A percentile compares a stretch with the other conserved stretches of the same genome.
phyloP scores from a whole-genome alignment of 1,284 basidiomycete species.

The Lignosus rhinocerotis region DNA sequence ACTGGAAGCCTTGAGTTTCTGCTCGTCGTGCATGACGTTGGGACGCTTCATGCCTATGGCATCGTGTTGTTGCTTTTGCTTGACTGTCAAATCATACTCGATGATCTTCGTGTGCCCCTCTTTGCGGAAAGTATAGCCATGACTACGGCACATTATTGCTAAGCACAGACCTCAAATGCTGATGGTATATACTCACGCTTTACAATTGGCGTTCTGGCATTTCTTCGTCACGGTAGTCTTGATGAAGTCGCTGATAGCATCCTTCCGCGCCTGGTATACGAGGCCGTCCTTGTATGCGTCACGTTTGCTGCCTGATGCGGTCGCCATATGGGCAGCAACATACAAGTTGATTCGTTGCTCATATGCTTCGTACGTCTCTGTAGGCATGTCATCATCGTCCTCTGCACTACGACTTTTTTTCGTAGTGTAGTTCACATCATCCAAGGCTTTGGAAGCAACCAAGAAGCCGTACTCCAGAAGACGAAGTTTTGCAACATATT shows the following conservation, averaged over 20 bases:
- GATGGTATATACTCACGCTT: slow-evolving; percentile 61
- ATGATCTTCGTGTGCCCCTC: slow-evolving; percentile 95
- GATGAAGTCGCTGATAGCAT: slow-evolving; percentile 82
- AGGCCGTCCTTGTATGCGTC: slow-evolving; percentile 89
- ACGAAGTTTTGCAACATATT: slow-evolving; percentile 86
- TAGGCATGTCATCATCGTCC: slow-evolving; percentile 46
- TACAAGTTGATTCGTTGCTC: slow-evolving; percentile 73
- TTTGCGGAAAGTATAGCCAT: slow-evolving; percentile 86
- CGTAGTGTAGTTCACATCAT: slow-evolving; percentile 51
- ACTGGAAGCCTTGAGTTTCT: slow-evolving; percentile 36
- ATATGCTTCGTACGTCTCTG: slow-evolving; percentile 62
- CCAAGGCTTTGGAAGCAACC: slow-evolving; percentile 78
- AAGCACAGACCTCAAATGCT: neutral
- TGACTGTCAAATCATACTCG: slow-evolving; percentile 84
- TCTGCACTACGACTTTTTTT: slow-evolving; percentile 40
- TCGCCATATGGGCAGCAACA: slow-evolving; percentile 65
- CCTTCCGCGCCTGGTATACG: slow-evolving; percentile 88
- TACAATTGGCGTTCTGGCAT: slow-evolving; percentile 78
- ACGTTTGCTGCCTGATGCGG: slow-evolving; percentile 61
- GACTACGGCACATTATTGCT: slow-evolving; percentile 43
- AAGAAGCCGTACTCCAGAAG: slow-evolving; percentile 90
- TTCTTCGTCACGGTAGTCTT: slow-evolving; percentile 68
- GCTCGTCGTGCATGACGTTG: slow-evolving; percentile 64
- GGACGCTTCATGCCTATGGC: slow-evolving; percentile 62
- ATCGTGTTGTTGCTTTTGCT: slow-evolving; percentile 73